Evolutionary conservation across 2,329 filamentous ascomycete species (phyloP).

Genomic region (Pseudogymnoascus sp.): DNA sequence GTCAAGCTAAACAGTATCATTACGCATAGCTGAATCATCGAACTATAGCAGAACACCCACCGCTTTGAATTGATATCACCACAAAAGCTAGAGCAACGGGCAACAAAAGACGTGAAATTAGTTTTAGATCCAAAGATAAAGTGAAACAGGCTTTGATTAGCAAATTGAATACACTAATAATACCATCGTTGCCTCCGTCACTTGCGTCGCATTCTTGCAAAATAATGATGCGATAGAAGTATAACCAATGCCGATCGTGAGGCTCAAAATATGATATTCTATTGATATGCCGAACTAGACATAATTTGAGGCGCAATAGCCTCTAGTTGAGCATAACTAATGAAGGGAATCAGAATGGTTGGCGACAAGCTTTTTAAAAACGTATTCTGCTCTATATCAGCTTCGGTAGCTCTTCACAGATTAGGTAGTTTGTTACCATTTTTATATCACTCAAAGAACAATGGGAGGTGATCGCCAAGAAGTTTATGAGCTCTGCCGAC

Average conservation of each 20-base stretch:
- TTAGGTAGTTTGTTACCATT: not conserved
- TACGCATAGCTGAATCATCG: not conserved
- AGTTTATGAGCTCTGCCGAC: not conserved
- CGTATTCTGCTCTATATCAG: not conserved
- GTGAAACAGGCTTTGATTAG: not conserved
- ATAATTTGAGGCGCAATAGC: not conserved
- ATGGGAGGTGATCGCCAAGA: not conserved
- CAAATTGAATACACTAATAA: not conserved
- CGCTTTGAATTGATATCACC: not conserved
- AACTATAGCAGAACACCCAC: not conserved
- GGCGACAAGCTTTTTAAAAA: not conserved
- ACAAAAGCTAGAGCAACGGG: not conserved
- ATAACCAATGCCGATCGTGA: not conserved
- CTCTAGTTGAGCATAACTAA: not conserved
- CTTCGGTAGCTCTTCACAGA: not conserved
- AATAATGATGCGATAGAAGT: not conserved
- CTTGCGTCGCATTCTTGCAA: not conserved
- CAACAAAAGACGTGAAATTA: not conserved
- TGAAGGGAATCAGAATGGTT: not conserved
- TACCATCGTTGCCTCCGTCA: not conserved
- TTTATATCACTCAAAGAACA: not conserved
- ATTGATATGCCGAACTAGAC: not conserved
- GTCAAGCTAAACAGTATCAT: not conserved
- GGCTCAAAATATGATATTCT: not conserved
- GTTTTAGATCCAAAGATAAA: not conserved